phyloP scores from a whole-genome alignment of 345 rosid genomes.

The Sonneratia caseolaris region DNA sequence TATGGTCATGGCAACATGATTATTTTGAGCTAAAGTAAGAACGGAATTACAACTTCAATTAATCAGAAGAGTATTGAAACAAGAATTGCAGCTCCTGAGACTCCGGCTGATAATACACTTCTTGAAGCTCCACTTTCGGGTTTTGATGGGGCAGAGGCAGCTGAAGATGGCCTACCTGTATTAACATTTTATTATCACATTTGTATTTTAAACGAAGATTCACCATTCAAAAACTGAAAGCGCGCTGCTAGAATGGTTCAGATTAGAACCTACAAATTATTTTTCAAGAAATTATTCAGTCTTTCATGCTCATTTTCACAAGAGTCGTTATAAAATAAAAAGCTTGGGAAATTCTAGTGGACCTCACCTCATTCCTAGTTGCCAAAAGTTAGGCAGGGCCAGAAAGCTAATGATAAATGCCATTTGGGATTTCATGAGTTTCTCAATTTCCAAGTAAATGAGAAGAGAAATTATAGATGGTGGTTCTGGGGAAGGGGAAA shows the following conservation, averaged over 20 bases:
- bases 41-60: not conserved
- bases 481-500: not conserved
- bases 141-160: slow-evolving; percentile 11
- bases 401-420: not conserved
- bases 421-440: not conserved
- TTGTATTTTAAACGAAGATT: not conserved
- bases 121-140: slow-evolving; percentile 6
- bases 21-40: not conserved
- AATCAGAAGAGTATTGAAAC: slow-evolving; percentile 5
- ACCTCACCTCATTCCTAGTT: not conserved
- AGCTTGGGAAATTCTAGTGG: not conserved
- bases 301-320: not conserved
- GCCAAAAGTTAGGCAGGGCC: not conserved
- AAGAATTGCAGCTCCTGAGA: slow-evolving; percentile 11
- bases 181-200: not conserved
- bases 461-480: not conserved
- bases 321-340: not conserved
- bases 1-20: slow-evolving; percentile 3
- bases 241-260: not conserved
- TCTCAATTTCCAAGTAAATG: not conserved
- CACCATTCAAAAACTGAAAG: not conserved
- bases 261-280: not conserved
- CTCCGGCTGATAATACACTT: slow-evolving; percentile 3
- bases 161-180: slow-evolving; percentile 10
- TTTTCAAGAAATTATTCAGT: not conserved